Percentiles rank a stretch among this genome's conserved stretches.
Conservation (phyloP, 2,329 filamentous ascomycete species). For the Calonectria henricotiae region DNA sequence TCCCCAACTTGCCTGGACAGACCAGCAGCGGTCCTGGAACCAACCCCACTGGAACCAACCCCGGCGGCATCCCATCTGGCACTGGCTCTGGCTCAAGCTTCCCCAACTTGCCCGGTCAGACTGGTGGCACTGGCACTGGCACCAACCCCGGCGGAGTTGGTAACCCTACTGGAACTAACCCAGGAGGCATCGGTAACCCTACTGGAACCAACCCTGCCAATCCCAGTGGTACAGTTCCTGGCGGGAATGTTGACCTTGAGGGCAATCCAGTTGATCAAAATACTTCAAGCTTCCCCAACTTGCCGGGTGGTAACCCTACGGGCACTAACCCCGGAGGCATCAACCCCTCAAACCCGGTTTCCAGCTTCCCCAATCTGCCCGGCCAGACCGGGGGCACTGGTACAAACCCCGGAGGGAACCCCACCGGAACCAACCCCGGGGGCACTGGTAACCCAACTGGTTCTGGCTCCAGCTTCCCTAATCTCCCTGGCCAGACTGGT, state of each 20-base stretch:
- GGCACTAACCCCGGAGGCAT: not conserved
- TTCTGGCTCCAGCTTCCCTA: not conserved
- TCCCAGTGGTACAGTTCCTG: too few relatives aligned
- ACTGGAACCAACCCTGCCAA: not conserved
- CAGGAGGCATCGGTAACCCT: not conserved
- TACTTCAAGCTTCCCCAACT: too few relatives aligned
- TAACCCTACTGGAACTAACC: slow-evolving; percentile 7
- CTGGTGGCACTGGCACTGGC: not conserved
- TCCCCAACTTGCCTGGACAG: too few relatives aligned
- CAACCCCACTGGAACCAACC: not conserved
- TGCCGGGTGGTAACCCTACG: not conserved
- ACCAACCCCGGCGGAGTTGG: not conserved
- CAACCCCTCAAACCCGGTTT: not conserved
- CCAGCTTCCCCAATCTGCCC: not conserved
- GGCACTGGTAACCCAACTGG: slow-evolving; percentile 2
- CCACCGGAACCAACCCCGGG: not conserved
- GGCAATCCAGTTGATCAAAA: too few relatives aligned
- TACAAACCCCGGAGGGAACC: not conserved
- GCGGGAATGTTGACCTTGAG: too few relatives aligned
- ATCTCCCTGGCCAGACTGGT: not conserved
- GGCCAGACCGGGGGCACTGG: not conserved
- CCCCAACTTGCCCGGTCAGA: not conserved
- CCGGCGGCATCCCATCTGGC: not conserved
- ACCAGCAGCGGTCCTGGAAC: too few relatives aligned
- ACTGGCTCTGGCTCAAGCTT: not conserved